Conservation (phyloP, 2,329 filamentous ascomycete species). For the Talaromyces amestolkiae region DNA sequence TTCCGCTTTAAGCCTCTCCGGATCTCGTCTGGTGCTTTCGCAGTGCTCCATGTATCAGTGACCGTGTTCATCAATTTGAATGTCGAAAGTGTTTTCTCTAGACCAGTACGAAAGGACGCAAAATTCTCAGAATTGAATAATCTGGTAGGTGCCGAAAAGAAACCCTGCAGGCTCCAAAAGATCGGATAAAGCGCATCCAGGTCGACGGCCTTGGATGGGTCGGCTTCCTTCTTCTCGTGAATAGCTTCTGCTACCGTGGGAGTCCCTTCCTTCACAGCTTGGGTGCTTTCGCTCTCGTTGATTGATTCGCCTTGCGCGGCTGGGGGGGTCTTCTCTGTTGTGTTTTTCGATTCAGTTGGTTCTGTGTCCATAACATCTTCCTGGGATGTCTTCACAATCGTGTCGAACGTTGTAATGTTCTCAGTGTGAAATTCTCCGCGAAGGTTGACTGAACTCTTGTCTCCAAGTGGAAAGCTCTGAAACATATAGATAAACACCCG, state of each 20-base stretch:
- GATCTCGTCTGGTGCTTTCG: constrained; percentile 61
- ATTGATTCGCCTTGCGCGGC: constrained; percentile 27
- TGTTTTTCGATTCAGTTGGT: constrained; percentile 34
- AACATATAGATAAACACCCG: constrained; percentile 98
- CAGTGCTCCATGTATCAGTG: constrained; percentile 62
- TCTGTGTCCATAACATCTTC: constrained; percentile 63
- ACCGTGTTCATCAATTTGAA: constrained; percentile 72
- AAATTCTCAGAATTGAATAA: constrained; percentile 74
- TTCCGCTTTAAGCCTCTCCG: constrained; percentile 71
- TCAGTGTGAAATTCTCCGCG: constrained; percentile 94
- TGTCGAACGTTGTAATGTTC: constrained; percentile 84
- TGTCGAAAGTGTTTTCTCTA: constrained; percentile 64
- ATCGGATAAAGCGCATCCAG: constrained; percentile 77
- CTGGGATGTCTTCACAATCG: constrained; percentile 43
- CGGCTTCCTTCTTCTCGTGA: constrained; percentile 23
- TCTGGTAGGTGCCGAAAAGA: constrained; percentile 83
- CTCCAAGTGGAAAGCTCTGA: constrained; percentile 92
- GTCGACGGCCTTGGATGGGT: constrained; percentile 56
- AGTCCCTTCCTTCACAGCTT: constrained; percentile 15
- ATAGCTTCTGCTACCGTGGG: not conserved
- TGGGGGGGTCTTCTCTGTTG: constrained; percentile 36
- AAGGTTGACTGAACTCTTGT: constrained; percentile 95
- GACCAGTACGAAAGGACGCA: constrained; percentile 59
- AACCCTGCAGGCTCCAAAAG: constrained; percentile 91
- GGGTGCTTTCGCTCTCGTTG: constrained; percentile 20